Evolutionary conservation across 495 filamentous ascomycete genomes (phyloP), one percentile per base, ranked within the genome.

Genomic region (Penicillium longicatenatum): DNA sequence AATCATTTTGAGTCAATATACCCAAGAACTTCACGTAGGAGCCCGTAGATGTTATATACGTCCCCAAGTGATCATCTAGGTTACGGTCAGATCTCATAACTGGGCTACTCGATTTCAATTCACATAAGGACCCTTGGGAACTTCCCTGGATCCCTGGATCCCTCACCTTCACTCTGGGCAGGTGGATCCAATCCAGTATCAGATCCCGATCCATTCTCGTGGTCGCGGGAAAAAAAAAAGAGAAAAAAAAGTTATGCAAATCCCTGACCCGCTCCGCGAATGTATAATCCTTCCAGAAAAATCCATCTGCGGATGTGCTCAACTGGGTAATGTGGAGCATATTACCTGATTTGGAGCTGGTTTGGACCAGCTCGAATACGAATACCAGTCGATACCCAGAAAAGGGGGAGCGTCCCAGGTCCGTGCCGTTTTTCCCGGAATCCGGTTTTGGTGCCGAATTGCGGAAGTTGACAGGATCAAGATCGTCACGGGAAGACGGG

Each of bases 181-280:
- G 3, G 26, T 26, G 37, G 37, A 39, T 39, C 37, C 16, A n/a
- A 17, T 17, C 37, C 43, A 22, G 43, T 46, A 46, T 24, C 43
- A 46, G 19, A 50, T 50, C 47, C 47, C 47, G 47, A 31, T 50
- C 24, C 29, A 50, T 50, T 48, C 45, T 48, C 47, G 22, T 50
- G 21, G 10, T n/a, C 29, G n/a, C n/a, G n/a, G n/a, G n/a, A n/a
- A n/a, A n/a, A n/a, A n/a, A n/a, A n/a, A n/a, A n/a, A n/a, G n/a
- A n/a, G n/a, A n/a, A n/a, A n/a, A n/a, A n/a, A n/a, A n/a, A n/a
- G n/a, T 48, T 22, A 22, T 24, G 31, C 31, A 35, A 35, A 35
- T 35, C 31, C 31, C 31, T 35, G 31, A 35, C 31, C 31, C 31
- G 31, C 31, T 35, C 31, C 3, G 31, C 31, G 31, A 9, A 9